Base-by-base conservation (phyloP, 352 stramenopile genomes). In the Pythium sp. region DNA sequence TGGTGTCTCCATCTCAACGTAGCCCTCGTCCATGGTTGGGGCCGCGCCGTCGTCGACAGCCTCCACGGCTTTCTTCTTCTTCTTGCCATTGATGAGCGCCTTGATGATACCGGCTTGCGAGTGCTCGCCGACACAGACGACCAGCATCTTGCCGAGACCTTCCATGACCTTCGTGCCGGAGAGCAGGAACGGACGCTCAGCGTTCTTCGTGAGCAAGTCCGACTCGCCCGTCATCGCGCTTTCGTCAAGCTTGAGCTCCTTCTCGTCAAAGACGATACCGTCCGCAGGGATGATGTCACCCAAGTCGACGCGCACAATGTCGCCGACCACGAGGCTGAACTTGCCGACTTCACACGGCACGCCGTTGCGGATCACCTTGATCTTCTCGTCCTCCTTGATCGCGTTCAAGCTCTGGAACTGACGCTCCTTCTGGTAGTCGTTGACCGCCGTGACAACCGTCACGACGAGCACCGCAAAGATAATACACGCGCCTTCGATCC, bases 261-360 rank as follows among this genome's bases (percentile, higher is more conserved):
- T 92, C 28, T 80, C 80, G 41, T 90, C 77, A 64, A 97, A 85
- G 20, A 98, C 75, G 36, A 97, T 81, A 57, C 87, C 87, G 67
- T 98, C 94, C 5, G 90, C 92, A 0, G 92, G 89, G 38, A 98
- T 82, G 28, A 94, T 93, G 70, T 98, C 94, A n/a, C 94, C 93
- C 46, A 89, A 60, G 65, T 89, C 77, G 1, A 90, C 78, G 59
- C 81, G 77, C 41, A 98, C 80, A 59, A 98, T 83, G 69, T 98
- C 93, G 32, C 93, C 93, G n/a, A 97, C 92, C 36, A 97, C 75
- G 12, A 98, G 72, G 32, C 95, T 76, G 63, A 71, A 91, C 77
- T 91, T 91, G 70, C 69, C 82, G 4, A 91, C 80, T 58, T 90
- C 81, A 28, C 64, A 71, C 0, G 81, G 80, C 32, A 70, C 64